Percentiles rank a stretch among this genome's conserved stretches.
These are phyloP conservation scores for Agaricus sinodeliciosus DNA, from an alignment of 768 basidiomycete genomes.

Conservation along the genomic window DNA sequence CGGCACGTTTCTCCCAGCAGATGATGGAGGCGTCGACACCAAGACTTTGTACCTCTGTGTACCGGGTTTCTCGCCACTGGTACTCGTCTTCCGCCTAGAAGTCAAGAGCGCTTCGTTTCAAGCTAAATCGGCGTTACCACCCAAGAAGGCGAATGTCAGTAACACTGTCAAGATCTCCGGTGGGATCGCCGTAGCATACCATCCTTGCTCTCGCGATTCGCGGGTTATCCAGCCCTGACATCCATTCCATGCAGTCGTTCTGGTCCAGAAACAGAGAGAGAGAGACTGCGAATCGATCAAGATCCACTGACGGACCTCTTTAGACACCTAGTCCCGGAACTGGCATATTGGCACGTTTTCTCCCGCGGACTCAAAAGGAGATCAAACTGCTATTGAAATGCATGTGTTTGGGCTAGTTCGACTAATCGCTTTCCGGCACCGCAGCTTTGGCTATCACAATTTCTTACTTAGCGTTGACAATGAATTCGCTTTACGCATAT, in stretches of 20 bases:
- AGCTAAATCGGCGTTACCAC: no score
- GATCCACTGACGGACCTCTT: neutral
- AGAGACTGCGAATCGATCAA: constrained; percentile 2
- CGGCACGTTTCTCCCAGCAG: neutral
- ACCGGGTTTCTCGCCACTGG: neutral
- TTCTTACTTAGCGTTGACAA: neutral
- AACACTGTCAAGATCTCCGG: neutral
- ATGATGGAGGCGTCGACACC: neutral
- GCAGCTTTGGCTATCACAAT: neutral
- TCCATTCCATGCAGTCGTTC: neutral
- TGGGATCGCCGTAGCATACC: neutral
- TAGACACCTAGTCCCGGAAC: neutral
- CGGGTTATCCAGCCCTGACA: constrained; percentile 3
- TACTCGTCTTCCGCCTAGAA: neutral
- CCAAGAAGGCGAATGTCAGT: no score
- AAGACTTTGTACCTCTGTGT: neutral
- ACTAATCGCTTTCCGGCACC: neutral
- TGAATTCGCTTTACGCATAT: no score
- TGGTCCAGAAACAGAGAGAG: constrained; percentile 2
- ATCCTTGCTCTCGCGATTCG: constrained; percentile 3
- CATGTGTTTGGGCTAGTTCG: neutral
- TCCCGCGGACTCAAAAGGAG: constrained; percentile 4
- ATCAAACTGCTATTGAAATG: neutral
- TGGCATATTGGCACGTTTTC: constrained; percentile 2
- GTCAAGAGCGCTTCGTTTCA: no score